Base-by-base conservation (phyloP, 2,329 filamentous ascomycete genomes). In the Aphanoascus verrucosus region DNA sequence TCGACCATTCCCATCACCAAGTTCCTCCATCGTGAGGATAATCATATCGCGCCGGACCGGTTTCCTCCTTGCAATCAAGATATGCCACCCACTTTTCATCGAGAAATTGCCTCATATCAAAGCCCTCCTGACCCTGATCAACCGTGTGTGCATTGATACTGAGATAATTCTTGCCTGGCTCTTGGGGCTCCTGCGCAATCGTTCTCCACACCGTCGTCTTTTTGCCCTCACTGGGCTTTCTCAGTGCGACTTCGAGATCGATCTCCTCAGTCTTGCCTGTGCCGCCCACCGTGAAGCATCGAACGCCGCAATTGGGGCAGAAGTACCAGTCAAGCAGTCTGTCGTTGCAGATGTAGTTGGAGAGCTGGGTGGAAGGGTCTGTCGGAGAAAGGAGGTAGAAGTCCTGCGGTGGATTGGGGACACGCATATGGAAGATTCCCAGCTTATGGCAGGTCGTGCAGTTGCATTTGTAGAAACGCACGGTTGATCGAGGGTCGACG, bases 401-500 rank as follows among this genome's bases (percentile, higher is more conserved):
- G 40, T 57, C 52, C 8, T 41, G 35, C 15, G 55, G 19, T 7
- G 55, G 52, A 12, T 53, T 52, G 20, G 55, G 55, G 9, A 57
- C 28, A 44, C 55, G 55, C 52, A 53, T 52, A 34, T 57, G 55
- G 49, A 57, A 55, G 15, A 52, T 34, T 31, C 52, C 55, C 7
- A 53, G 23, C 41, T 57, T 57, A 32, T 52, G 55, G 32, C 55
- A 57, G 14, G 52, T 47, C 28, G 55, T 42, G 49, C 55, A 57
- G 52, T 57, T 57, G 52, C 55, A 57, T 17, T 57, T 57, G 55
- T 57, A 57, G 52, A 57, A 55, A 34, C 49, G 55, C 47, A 52
- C 31, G 11, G 38, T 44, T 31, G 48, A 44, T 14, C 14, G 15
- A 7, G 19, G 52, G 31, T 57, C 37, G 37, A 54, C 41, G 12